Evolutionary conservation across 108 stramenopile genomes (phyloP).

Genomic region (Chaetoceros tenuissimus): DNA sequence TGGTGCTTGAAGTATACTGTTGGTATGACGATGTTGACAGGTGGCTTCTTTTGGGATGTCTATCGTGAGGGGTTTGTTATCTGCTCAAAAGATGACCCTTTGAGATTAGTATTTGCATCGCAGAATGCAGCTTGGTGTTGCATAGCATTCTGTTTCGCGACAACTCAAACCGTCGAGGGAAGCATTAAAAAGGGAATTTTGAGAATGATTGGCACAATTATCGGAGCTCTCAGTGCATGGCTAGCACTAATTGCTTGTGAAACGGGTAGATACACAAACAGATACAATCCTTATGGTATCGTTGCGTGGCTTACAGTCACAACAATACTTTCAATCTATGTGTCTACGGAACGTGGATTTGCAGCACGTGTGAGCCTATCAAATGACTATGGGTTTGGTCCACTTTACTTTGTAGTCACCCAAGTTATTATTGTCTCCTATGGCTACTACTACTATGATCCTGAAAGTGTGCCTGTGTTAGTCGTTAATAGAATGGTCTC

Average conservation of each 20-base stretch:
- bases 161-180: conserved; percentile 7
- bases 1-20: no score
- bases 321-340: neutral
- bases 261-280: neutral
- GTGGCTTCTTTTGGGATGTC: no score
- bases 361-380: conserved; percentile 7
- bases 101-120: neutral
- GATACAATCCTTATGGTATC: conserved; percentile 6
- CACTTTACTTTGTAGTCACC: conserved; percentile 13
- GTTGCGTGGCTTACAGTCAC: conserved; percentile 17
- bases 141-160: conserved; percentile 10
- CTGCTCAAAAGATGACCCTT: no score
- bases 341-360: conserved; percentile 5
- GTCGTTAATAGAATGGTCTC: conserved; percentile 6
- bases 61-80: no score
- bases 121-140: conserved; percentile 15
- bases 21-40: no score
- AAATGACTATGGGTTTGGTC: conserved; percentile 7
- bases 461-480: neutral
- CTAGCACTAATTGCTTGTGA: conserved; percentile 7
- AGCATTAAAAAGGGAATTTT: conserved; percentile 14
- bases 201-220: conserved; percentile 9
- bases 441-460: neutral
- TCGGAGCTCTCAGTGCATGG: conserved; percentile 13
- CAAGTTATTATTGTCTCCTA: conserved; percentile 4